These are phyloP conservation scores for Salvia miltiorrhiza DNA, from an alignment of 257 asterid species.

Conservation along the genomic window DNA sequence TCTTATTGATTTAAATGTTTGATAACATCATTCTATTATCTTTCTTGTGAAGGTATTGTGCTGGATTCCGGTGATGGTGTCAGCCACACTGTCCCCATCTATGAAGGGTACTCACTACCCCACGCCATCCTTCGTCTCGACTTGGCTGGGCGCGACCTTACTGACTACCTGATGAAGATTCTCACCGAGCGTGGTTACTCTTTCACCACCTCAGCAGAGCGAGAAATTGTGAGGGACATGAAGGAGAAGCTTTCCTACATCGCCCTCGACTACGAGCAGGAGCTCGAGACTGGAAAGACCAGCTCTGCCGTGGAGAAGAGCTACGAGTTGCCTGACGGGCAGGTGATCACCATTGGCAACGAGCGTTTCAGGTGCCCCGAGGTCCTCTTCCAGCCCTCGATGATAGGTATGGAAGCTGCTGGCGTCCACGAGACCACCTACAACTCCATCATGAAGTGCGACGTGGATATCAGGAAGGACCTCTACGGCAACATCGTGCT, in stretches of 20 bases:
- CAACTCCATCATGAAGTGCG: conserved; percentile 51
- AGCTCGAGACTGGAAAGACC: conserved; percentile 45
- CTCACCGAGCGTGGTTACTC: conserved; percentile 58
- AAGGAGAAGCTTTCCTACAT: conserved; percentile 48
- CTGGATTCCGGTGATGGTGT: conserved; percentile 60
- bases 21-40: not conserved
- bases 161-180: conserved; percentile 47
- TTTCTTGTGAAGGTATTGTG: conserved; percentile 41
- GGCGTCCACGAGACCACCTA: conserved; percentile 48
- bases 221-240: conserved; percentile 53
- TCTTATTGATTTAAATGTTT: not conserved
- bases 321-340: conserved; percentile 53
- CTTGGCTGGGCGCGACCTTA: conserved; percentile 55
- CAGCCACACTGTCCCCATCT: conserved; percentile 55
- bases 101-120: conserved; percentile 54
- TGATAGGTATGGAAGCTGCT: conserved; percentile 50
- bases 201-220: conserved; percentile 56
- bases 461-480: conserved; percentile 45
- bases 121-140: conserved; percentile 55
- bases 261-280: conserved; percentile 54
- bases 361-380: conserved; percentile 52
- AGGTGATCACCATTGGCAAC: conserved; percentile 44
- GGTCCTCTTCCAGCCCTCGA: conserved; percentile 49
- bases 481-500: conserved; percentile 42
- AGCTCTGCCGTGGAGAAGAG: conserved; percentile 48